Base-by-base conservation (phyloP, 805 yeast species). In the Pichia phayaonensis region DNA sequence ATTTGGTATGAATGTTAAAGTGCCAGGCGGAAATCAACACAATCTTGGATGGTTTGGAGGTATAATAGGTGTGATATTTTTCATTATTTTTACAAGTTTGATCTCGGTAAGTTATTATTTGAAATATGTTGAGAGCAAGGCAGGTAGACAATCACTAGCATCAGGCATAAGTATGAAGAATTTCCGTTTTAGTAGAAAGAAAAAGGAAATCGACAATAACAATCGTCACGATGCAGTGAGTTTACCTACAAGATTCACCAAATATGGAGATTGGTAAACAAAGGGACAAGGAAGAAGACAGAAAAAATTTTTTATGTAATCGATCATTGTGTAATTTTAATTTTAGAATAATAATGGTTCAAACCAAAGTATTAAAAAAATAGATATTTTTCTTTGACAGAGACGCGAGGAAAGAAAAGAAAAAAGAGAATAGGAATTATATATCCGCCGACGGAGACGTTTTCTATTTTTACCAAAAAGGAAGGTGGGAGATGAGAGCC, bases 1-100 rank as follows among this genome's bases (percentile, higher is more conserved):
- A 55, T 92, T 92, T 68, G 97, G 97, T 61, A 92, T 92, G 99
- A 92, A 92, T 67, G 98, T 92, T 20, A 67, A 59, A 13, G 86
- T 92, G 27, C 97, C 97, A 0, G 97, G 97, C 27, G 70, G 58
- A 15, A 73, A 56, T 2, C 59, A 54, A 1, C 40, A 47, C 2
- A 70, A 68, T 42, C 66, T 75, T 40, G 77, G 72, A 2, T 85
- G 94, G 88, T 88, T 64, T 53, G 63, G 68, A 26, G 67, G 69
- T 31, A 67, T 67, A 38, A 36, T 67, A 21, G 67, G 65, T 8
- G 57, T 66, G 46, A 65, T 67, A 41, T 51, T 64, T 34, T 53
- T 58, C 7, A 42, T 62, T 22, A 61, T 62, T 45, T 8, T 58
- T n/a, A 49, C 55, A 4, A 52, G 61, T 38, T 61, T 56, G 15